Percentiles rank a stretch among this genome's conserved stretches.
These are phyloP conservation scores for Magnolia changhungtana DNA, from an alignment of 164 flowering plant genomes.

Conservation along the genomic window DNA sequence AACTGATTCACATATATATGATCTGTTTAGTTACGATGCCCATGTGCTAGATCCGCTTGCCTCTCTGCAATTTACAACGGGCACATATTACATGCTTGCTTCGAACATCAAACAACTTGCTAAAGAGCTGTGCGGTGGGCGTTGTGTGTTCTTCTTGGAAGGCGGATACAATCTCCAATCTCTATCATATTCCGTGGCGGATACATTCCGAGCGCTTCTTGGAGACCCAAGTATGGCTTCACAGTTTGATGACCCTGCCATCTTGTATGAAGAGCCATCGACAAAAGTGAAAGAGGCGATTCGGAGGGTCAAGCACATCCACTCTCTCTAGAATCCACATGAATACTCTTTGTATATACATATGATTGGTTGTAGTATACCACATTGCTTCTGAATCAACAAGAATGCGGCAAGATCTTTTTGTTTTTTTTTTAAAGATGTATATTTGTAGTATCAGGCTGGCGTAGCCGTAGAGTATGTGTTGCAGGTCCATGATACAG, in stretches of 20 bases:
- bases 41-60: slow-evolving; percentile 95
- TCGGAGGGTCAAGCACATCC: slow-evolving; percentile 64
- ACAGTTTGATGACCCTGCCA: slow-evolving; percentile 68
- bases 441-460: too few species aligned
- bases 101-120: slow-evolving; percentile 75
- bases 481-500: too few species aligned
- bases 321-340: slow-evolving; percentile 40
- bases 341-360: neutral
- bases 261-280: slow-evolving; percentile 82
- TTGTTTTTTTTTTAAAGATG: too few species aligned
- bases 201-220: slow-evolving; percentile 81
- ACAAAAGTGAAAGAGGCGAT: slow-evolving; percentile 65
- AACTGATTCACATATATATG: neutral
- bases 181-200: slow-evolving; percentile 88
- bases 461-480: too few species aligned
- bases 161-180: slow-evolving; percentile 96
- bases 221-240: slow-evolving; percentile 71
- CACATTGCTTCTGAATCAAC: too few species aligned
- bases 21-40: slow-evolving; percentile 63
- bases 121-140: slow-evolving; percentile 76
- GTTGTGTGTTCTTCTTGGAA: slow-evolving; percentile 90
- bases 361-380: too few species aligned
- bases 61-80: slow-evolving; percentile 78
- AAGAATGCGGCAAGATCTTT: too few species aligned
- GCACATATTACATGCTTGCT: slow-evolving; percentile 90